A percentile compares a stretch with the other conserved stretches of the same genome.
Conservation (phyloP, 139 green algal species). For the Dunaliella sp. region DNA sequence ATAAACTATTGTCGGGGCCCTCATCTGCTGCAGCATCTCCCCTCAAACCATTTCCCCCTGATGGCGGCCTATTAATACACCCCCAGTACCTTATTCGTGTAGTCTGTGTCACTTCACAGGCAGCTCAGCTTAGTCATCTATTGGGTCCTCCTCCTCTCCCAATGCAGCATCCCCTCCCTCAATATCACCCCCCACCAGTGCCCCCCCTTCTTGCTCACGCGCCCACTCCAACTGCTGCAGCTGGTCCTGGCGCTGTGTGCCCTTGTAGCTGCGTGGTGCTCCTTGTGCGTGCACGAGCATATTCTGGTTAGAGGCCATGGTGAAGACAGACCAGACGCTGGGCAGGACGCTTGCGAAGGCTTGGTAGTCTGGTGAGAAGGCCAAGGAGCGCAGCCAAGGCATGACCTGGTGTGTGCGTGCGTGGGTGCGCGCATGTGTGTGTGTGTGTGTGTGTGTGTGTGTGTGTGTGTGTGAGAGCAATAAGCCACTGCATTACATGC, state of each 20-base stretch:
- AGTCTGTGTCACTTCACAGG: no score
- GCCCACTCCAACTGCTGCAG: not conserved
- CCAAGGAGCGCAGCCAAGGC: conserved; percentile 2
- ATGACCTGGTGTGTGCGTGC: not conserved
- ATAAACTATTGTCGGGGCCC: no score
- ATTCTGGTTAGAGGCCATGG: not conserved
- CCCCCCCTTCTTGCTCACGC: not conserved
- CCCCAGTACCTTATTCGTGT: no score
- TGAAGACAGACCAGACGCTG: conserved; percentile 4
- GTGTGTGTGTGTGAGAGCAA: not conserved
- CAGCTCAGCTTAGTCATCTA: not conserved
- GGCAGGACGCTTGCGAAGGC: not conserved
- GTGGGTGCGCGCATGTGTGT: not conserved
- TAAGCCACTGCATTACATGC: not conserved
- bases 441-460: not conserved
- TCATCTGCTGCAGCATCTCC: no score
- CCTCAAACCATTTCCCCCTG: no score
- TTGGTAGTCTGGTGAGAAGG: not conserved
- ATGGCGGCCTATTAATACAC: no score
- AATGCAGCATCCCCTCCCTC: not conserved
- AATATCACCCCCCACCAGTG: not conserved
- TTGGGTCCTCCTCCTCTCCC: not conserved
- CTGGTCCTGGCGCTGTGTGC: not conserved
- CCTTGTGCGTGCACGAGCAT: not conserved
- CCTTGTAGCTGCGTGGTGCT: not conserved